Evolutionary conservation across 495 filamentous ascomycete species (phyloP).

Genomic region (Terfezia boudieri): DNA sequence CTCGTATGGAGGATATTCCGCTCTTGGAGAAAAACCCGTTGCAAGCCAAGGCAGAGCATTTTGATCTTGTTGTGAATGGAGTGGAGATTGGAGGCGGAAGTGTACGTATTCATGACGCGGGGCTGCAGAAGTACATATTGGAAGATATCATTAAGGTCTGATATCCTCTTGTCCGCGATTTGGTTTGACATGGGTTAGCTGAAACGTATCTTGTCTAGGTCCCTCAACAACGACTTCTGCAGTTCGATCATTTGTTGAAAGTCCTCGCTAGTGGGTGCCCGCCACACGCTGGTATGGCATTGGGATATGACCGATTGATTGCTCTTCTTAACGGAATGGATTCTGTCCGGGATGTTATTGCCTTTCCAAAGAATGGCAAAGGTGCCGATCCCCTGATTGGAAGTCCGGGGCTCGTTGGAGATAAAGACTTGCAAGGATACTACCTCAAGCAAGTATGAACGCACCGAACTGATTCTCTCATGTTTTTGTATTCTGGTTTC

Average conservation of each 20-base stretch:
- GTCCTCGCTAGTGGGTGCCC: constrained; percentile 76
- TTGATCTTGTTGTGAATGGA: constrained; percentile 88
- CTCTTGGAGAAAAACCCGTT: constrained; percentile 50
- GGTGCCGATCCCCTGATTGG: constrained; percentile 65
- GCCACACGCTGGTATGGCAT: constrained; percentile 82
- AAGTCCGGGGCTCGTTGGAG: constrained; percentile 31
- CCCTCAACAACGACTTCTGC: constrained; percentile 34
- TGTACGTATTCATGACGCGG: constrained; percentile 70
- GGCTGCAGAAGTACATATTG: constrained; percentile 67
- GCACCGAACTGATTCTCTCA: neutral
- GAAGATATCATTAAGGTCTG: constrained; percentile 49
- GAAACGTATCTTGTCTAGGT: constrained; percentile 12
- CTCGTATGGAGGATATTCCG: constrained; percentile 50
- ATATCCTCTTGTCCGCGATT: neutral
- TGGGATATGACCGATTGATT: constrained; percentile 81
- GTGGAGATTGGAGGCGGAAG: constrained; percentile 87
- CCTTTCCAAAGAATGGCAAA: constrained; percentile 80
- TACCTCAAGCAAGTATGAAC: neutral
- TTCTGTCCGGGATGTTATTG: constrained; percentile 74
- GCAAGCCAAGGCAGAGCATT: constrained; percentile 56
- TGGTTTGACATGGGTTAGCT: too few species aligned
- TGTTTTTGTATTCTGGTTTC: too few species aligned
- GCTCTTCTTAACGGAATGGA: constrained; percentile 55
- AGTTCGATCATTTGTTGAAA: constrained; percentile 67
- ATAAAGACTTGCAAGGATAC: neutral